A percentile compares a stretch with the other conserved stretches of the same genome.
These are phyloP conservation scores for Psidium friedrichsthalianum DNA, from an alignment of 345 rosid genomes.

Conservation along the genomic window DNA sequence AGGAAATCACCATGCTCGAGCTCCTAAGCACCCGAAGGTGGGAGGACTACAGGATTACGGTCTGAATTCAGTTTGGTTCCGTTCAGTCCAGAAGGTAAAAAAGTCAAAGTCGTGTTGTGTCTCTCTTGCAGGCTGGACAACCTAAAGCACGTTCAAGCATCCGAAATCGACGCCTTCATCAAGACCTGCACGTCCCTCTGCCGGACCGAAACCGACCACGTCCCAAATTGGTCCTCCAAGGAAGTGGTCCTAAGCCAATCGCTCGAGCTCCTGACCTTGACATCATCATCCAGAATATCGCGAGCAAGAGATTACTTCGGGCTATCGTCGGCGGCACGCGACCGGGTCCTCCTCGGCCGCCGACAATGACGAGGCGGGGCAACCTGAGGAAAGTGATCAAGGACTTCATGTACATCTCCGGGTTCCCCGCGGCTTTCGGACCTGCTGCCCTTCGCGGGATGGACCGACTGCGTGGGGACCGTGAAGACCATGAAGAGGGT, in stretches of 20 bases:
- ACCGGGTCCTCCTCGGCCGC: neutral
- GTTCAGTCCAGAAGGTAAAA: neutral
- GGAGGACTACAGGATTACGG: slow-evolving; percentile 9
- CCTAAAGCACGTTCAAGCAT: slow-evolving; percentile 21
- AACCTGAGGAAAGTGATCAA: slow-evolving; percentile 27
- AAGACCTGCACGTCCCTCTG: slow-evolving; percentile 23
- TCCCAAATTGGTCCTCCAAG: neutral
- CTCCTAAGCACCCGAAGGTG: slow-evolving; percentile 42
- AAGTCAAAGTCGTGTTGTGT: neutral
- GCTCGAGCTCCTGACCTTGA: slow-evolving; percentile 39
- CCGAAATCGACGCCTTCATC: slow-evolving; percentile 28
- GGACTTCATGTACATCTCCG: slow-evolving; percentile 20
- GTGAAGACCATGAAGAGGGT: slow-evolving; percentile 35
- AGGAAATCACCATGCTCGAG: slow-evolving; percentile 45
- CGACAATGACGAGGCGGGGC: slow-evolving; percentile 32
- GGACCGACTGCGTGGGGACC: slow-evolving; percentile 38
- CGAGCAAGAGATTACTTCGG: slow-evolving; percentile 33
- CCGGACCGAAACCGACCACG: neutral
- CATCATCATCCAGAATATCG: slow-evolving; percentile 33
- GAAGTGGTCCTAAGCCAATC: slow-evolving; percentile 13
- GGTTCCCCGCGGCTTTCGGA: slow-evolving; percentile 33
- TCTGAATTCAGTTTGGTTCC: neutral
- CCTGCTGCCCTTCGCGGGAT: slow-evolving; percentile 42
- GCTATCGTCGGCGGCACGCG: neutral
- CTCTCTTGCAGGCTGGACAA: neutral